Conservation (phyloP, 2,329 filamentous ascomycete genomes). For the Fusarium lateritium region DNA sequence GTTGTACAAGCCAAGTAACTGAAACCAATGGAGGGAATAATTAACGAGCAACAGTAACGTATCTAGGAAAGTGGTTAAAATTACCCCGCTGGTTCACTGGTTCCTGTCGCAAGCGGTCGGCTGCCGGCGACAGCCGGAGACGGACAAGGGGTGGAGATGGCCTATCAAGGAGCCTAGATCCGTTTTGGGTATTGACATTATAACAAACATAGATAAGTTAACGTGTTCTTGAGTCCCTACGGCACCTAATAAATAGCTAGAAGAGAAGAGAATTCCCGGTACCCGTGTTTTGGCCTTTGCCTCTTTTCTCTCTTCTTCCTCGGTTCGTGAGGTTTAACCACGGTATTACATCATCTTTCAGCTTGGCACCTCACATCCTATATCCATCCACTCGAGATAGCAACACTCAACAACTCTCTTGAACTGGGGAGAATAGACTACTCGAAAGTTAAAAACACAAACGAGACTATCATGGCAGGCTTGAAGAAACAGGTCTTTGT, state of each 20-base stretch:
- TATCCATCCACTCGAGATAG: background rate
- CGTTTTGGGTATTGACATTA: constrained; percentile 26
- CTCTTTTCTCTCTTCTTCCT: background rate
- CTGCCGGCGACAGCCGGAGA: constrained; percentile 48
- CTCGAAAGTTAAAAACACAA: background rate
- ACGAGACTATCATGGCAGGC: constrained; percentile 25
- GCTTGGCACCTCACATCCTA: background rate
- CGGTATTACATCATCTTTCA: constrained; percentile 15
- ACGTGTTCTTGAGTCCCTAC: constrained; percentile 14
- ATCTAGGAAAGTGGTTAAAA: too few species aligned
- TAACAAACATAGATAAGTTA: constrained; percentile 21
- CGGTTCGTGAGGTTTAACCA: background rate
- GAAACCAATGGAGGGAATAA: constrained; percentile 21
- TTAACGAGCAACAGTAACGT: constrained; percentile 9
- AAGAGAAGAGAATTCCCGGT: too few species aligned
- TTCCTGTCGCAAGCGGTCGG: constrained; percentile 34
- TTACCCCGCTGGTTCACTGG: background rate
- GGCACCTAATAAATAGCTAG: constrained; percentile 15
- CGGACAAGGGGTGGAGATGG: constrained; percentile 38
- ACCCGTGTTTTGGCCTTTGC: background rate
- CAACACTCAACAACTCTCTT: background rate
- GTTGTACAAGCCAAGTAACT: background rate
- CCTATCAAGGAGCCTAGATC: constrained; percentile 42
- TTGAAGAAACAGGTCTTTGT: constrained; percentile 63
- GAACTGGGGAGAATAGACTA: background rate